Conservation (phyloP, 2,329 filamentous ascomycete genomes). For the Aspergillus sp. region DNA sequence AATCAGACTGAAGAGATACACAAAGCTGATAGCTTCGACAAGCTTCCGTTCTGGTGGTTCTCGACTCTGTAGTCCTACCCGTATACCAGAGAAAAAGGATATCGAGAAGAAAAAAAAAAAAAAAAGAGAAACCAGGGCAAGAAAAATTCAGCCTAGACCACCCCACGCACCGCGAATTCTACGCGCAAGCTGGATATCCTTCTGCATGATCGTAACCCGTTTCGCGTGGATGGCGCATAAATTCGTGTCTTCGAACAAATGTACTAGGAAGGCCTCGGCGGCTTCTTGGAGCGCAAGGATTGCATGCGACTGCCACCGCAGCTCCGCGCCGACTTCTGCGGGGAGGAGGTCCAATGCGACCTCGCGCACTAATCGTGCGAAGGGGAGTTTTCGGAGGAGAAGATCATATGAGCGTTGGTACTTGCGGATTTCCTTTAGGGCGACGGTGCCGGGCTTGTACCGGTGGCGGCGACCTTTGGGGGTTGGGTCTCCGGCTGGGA, state of each 20-base stretch:
- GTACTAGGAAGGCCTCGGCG: constrained; percentile 92
- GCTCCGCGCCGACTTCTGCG: constrained; percentile 60
- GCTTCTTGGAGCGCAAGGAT: constrained; percentile 93
- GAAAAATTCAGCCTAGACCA: constrained; percentile 55
- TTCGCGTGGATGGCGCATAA: constrained; percentile 96
- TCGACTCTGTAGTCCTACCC: neutral
- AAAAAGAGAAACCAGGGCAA: neutral
- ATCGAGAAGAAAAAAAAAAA: neutral
- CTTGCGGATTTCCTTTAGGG: constrained; percentile 84
- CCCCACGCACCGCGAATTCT: constrained; percentile 78
- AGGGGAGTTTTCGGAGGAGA: constrained; percentile 64
- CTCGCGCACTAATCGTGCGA: constrained; percentile 51
- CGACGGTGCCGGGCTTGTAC: constrained; percentile 77
- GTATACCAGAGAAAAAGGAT: constrained; percentile 5
- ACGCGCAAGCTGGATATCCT: constrained; percentile 91
- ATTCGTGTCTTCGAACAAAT: constrained; percentile 95
- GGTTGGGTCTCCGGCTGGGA: constrained; percentile 69
- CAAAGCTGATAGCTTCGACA: neutral
- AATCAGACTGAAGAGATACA: neutral
- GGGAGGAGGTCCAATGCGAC: constrained; percentile 59
- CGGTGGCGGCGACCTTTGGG: constrained; percentile 62
- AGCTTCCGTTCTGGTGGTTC: neutral
- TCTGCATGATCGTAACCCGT: constrained; percentile 95
- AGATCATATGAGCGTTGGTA: constrained; percentile 91
- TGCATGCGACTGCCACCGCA: constrained; percentile 95